These are phyloP conservation scores for Chlorella variabilis DNA, from an alignment of 163 green algal genomes.

Conservation along the genomic window DNA sequence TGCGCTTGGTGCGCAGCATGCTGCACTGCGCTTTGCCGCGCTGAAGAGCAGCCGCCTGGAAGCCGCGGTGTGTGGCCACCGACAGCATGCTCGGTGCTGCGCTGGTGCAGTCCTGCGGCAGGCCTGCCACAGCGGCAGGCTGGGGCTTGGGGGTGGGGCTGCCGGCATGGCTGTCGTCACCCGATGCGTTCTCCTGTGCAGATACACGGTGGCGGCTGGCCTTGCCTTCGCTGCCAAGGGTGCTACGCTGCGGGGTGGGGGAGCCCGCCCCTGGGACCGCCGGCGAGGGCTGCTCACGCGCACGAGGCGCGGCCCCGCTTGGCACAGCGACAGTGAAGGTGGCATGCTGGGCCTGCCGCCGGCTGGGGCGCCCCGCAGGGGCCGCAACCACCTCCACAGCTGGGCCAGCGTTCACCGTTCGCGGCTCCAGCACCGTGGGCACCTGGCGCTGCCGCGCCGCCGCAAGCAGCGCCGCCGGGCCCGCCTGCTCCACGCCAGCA, in stretches of 20 bases:
- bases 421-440: background rate
- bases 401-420: background rate
- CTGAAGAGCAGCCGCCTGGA: background rate
- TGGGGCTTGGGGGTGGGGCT: background rate
- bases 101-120: background rate
- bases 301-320: background rate
- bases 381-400: background rate
- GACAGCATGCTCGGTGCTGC: conserved; percentile 1
- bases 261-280: background rate
- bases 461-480: background rate
- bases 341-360: background rate
- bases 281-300: background rate
- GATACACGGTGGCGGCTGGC: background rate
- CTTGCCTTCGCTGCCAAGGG: background rate
- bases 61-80: conserved; percentile 2
- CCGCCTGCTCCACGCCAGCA: background rate
- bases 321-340: too few species aligned
- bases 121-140: background rate
- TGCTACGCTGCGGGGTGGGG: background rate
- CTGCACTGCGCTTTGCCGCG: background rate
- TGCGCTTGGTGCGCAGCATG: background rate
- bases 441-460: background rate
- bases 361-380: background rate
- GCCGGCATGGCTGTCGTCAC: background rate
- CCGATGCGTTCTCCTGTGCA: conserved; percentile 10